A percentile compares a stretch with the other conserved stretches of the same genome.
phyloP scores from a whole-genome alignment of 202 grass and related monocot species.

The Zoysia matrella region DNA sequence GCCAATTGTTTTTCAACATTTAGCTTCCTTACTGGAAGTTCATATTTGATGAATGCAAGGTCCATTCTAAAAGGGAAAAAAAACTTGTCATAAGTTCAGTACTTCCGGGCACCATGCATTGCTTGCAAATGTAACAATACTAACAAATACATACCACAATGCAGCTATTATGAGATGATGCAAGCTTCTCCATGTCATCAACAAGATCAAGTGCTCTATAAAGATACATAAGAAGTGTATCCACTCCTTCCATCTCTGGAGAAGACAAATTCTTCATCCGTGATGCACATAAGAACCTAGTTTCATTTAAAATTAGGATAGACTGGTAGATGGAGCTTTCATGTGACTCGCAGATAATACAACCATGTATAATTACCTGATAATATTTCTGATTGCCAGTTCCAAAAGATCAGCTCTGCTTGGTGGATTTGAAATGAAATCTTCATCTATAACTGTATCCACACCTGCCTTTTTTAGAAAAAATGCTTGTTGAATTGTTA shows the following conservation, averaged over 20 bases:
- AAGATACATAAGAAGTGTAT: too few species aligned
- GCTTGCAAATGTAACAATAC: neutral
- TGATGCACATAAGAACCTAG: slow-evolving; percentile 72
- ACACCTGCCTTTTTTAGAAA: too few species aligned
- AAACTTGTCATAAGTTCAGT: neutral
- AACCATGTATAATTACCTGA: slow-evolving; percentile 63
- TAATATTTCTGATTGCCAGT: slow-evolving; percentile 88
- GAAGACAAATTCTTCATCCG: slow-evolving; percentile 59
- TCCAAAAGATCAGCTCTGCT: slow-evolving; percentile 78
- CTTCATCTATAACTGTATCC: slow-evolving; percentile 81
- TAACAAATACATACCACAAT: neutral
- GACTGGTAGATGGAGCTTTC: neutral
- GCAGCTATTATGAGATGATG: too few species aligned
- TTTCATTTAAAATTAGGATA: slow-evolving; percentile 36
- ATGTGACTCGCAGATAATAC: slow-evolving; percentile 27
- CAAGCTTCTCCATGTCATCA: too few species aligned
- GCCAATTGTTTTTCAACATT: slow-evolving; percentile 28
- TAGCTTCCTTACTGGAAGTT: slow-evolving; percentile 24
- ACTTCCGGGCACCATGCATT: slow-evolving; percentile 5
- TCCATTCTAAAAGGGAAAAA: neutral
- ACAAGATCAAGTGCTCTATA: too few species aligned
- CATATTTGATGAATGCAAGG: slow-evolving; percentile 29
- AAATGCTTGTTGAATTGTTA: too few species aligned
- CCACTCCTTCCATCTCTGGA: too few species aligned
- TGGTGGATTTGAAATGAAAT: slow-evolving; percentile 90